Conservation (phyloP, 83 land plant genomes). For the Diphasiastrum complanatum region DNA sequence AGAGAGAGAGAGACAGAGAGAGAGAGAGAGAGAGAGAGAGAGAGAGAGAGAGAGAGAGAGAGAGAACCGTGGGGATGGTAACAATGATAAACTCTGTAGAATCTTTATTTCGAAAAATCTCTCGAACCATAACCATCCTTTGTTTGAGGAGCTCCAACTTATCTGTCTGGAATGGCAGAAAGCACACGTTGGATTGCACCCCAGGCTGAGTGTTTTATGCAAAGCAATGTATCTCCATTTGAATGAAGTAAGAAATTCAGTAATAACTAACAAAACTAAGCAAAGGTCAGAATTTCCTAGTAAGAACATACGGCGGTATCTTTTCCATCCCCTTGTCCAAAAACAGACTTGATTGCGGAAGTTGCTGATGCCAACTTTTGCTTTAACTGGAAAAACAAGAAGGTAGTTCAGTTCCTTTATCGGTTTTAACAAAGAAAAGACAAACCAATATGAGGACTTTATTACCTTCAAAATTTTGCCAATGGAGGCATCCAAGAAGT, state of each 20-base stretch:
- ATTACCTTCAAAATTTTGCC: slow-evolving; percentile 86
- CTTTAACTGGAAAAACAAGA: slow-evolving; percentile 43
- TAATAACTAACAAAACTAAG: too few species aligned
- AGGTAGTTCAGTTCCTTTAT: not conserved
- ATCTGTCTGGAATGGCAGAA: slow-evolving; percentile 47
- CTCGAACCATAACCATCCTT: slow-evolving; percentile 88
- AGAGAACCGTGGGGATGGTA: slow-evolving; percentile 84
- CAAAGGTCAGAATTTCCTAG: not conserved
- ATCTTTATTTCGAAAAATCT: slow-evolving; percentile 72
- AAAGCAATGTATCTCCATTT: too few species aligned
- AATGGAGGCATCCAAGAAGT: slow-evolving; percentile 88
- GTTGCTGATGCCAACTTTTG: slow-evolving; percentile 77
- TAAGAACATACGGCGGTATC: slow-evolving; percentile 58
- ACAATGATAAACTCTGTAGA: slow-evolving; percentile 90
- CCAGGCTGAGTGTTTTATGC: too few species aligned
- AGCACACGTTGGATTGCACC: not conserved
- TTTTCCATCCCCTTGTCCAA: slow-evolving; percentile 57
- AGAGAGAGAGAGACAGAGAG: not conserved
- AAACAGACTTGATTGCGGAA: slow-evolving; percentile 81
- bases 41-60: not conserved
- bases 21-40: not conserved
- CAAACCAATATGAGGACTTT: not conserved
- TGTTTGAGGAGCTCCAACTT: slow-evolving; percentile 77
- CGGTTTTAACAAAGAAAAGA: not conserved
- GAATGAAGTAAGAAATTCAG: too few species aligned